A percentile compares a stretch with the other conserved stretches of the same genome.
Evolutionary conservation across 306 rosid genomes (phyloP).

Genomic region (Prunus armeniaca): DNA sequence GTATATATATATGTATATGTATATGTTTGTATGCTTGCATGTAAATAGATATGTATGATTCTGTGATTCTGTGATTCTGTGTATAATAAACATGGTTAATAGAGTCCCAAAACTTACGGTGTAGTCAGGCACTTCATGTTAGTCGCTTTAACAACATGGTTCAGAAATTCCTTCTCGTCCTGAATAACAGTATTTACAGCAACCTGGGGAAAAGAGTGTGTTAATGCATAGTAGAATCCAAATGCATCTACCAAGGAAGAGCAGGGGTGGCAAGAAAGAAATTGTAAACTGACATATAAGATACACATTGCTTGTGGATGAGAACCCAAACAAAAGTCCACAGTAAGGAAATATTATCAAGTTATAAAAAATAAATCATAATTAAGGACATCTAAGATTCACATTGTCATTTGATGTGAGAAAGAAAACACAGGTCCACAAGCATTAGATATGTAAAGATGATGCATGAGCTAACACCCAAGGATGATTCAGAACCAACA

Average conservation of each 20-base stretch:
- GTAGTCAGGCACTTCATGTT: constrained; percentile 94
- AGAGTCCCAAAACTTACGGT: constrained; percentile 49
- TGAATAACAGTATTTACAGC: constrained; percentile 77
- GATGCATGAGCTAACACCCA: not conserved
- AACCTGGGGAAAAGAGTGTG: constrained; percentile 40
- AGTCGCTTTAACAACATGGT: constrained; percentile 80
- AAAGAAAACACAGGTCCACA: not conserved
- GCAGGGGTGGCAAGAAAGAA: not conserved
- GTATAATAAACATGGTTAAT: not conserved
- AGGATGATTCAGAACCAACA: not conserved
- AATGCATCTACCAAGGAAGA: not conserved
- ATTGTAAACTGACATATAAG: not conserved
- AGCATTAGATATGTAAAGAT: not conserved
- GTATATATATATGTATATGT: too few species aligned
- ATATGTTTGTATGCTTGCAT: not conserved
- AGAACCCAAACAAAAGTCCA: not conserved
- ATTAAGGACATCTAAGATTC: not conserved
- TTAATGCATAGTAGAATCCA: not conserved
- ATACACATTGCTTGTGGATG: not conserved
- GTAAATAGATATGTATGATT: not conserved
- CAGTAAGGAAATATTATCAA: not conserved
- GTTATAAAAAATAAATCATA: not conserved
- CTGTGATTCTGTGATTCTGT: too few species aligned
- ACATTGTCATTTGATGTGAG: not conserved
- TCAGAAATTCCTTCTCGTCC: constrained; percentile 78